phyloP scores from a whole-genome alignment of 2,329 filamentous ascomycete species.

The Colletotrichum sojae region DNA sequence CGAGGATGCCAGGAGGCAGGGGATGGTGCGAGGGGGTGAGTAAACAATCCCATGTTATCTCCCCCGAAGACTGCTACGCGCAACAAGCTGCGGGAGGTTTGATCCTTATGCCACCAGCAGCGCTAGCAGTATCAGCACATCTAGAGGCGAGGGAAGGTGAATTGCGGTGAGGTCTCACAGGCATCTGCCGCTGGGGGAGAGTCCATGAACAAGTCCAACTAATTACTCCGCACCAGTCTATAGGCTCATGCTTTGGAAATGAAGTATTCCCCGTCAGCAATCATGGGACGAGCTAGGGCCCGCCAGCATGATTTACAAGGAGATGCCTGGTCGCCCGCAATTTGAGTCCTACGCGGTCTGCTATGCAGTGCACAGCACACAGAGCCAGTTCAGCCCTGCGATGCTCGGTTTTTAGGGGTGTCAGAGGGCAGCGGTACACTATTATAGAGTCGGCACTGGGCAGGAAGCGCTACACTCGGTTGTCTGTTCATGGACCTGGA shows the following conservation, averaged over 20 bases:
- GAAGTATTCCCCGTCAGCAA: conserved; percentile 24
- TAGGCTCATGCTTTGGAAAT: conserved; percentile 39
- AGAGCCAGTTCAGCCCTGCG: conserved; percentile 32
- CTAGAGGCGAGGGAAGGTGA: not conserved
- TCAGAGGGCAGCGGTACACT: conserved; percentile 15
- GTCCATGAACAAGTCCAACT: conserved; percentile 3
- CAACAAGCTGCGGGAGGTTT: conserved; percentile 5
- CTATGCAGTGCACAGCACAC: conserved; percentile 24
- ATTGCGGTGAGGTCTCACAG: not conserved
- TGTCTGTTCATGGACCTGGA: not conserved
- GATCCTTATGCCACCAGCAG: conserved; percentile 5
- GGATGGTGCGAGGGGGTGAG: conserved; percentile 11
- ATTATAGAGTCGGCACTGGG: conserved; percentile 4
- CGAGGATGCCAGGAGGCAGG: conserved; percentile 5
- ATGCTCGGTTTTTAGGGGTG: conserved; percentile 7
- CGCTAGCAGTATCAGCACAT: conserved; percentile 2
- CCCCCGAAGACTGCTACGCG: not conserved
- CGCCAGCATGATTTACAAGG: conserved; percentile 35
- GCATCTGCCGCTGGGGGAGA: conserved; percentile 12
- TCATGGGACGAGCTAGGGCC: conserved; percentile 10
- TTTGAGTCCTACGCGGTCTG: conserved; percentile 13
- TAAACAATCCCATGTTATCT: conserved; percentile 30
- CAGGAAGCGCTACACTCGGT: not conserved
- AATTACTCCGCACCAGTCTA: conserved; percentile 27
- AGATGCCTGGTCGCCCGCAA: conserved; percentile 16